Evolutionary conservation across 108 stramenopile species (phyloP).

Genomic region (Cyclotella sp.): DNA sequence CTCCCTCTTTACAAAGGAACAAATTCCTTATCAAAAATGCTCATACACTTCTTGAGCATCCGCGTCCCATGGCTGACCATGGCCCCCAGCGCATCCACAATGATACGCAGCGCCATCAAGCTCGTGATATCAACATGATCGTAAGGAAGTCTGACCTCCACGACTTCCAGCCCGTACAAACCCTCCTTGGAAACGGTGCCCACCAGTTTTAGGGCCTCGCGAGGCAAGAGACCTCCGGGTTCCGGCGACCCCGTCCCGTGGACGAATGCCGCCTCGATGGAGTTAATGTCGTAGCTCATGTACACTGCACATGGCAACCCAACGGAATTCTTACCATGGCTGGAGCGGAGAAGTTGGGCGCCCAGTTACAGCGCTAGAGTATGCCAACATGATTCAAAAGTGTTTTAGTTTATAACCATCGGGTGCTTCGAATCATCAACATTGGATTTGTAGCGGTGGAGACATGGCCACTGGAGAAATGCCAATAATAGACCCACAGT

Average conservation of each 20-base stretch:
- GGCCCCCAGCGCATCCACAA: conserved; percentile 84
- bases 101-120: conserved; percentile 81
- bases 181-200: conserved; percentile 79
- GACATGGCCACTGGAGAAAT: no score
- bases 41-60: conserved; percentile 79
- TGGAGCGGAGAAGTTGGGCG: no score
- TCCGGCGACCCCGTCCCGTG: conserved; percentile 89
- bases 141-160: conserved; percentile 88
- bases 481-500: no score
- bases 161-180: conserved; percentile 88
- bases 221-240: conserved; percentile 84
- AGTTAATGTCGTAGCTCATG: conserved; percentile 90
- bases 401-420: no score
- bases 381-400: not conserved
- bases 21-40: conserved; percentile 84
- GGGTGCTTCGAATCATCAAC: no score
- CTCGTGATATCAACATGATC: conserved; percentile 87
- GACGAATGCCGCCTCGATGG: conserved; percentile 89
- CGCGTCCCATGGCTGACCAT: conserved; percentile 84
- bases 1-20: conserved; percentile 62
- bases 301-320: no score
- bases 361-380: no score
- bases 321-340: no score
- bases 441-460: no score
- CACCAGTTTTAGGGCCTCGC: conserved; percentile 85